Evolutionary conservation across 2,329 filamentous ascomycete species (phyloP).

Genomic region (Talaromyces sp.): DNA sequence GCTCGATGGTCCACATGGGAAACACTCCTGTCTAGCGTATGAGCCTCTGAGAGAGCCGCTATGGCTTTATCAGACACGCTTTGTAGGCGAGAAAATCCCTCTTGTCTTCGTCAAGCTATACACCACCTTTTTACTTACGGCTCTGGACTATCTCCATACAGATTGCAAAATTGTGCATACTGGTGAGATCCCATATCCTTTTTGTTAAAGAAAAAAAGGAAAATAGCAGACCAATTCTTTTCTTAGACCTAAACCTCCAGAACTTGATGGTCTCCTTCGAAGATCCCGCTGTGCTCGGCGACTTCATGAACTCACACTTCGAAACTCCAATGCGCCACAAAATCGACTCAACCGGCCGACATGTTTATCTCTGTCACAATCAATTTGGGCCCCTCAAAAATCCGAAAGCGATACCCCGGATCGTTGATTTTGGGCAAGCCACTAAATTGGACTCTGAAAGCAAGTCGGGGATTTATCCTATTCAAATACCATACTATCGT

Average conservation of each 20-base stretch:
- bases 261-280: conserved; percentile 42
- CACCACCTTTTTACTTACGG: conserved; percentile 37
- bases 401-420: conserved; percentile 20
- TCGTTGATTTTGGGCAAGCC: conserved; percentile 33
- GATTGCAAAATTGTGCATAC: conserved; percentile 44
- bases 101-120: conserved; percentile 29
- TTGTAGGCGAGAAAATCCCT: conserved; percentile 16
- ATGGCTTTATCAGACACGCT: conserved; percentile 33
- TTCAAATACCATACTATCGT: conserved; percentile 41
- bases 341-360: conserved; percentile 22
- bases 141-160: conserved; percentile 42
- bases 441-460: conserved; percentile 33
- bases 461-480: conserved; percentile 33
- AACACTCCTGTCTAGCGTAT: conserved; percentile 33
- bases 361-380: conserved; percentile 29
- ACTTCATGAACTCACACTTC: conserved; percentile 17
- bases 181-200: conserved; percentile 29
- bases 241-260: conserved; percentile 39
- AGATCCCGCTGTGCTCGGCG: conserved; percentile 18
- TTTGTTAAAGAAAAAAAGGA: conserved; percentile 12
- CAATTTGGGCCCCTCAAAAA: conserved; percentile 25
- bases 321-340: conserved; percentile 28
- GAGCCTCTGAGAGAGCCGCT: conserved; percentile 41
- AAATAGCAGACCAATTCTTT: conserved; percentile 1
- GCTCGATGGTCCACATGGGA: conserved; percentile 1